Base-by-base conservation (phyloP, 139 green algal genomes). In the Astrephomene gubernaculifera region DNA sequence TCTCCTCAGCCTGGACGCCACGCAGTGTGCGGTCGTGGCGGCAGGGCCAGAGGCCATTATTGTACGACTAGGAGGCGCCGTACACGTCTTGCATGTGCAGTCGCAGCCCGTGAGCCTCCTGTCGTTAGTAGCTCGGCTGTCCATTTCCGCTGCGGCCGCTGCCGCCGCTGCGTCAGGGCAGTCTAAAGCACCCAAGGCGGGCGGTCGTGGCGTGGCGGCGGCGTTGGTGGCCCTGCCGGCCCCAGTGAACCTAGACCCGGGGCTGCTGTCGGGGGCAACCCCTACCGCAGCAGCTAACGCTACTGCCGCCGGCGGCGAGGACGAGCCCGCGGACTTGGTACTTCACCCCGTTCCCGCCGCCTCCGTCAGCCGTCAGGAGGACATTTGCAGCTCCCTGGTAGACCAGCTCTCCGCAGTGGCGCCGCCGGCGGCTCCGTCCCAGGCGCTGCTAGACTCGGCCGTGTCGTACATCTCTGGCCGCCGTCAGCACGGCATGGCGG, bases 321-420 rank as follows among this genome's bases (percentile, higher is more conserved):
- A 84, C 41, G 63, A 29, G 39, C 2, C 25, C 7, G 45, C 39
- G 4, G 79, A 79, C 49, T 27, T 78, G 7, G 45, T 79, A 22
- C 64, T 86, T 24, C 22, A 54, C 45, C 25, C 49, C 8, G 79
- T 86, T 21, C 79, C 79, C 24, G 36, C 65, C 64, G n/a, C 45
- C 49, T 33, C 64, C 35, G 45, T 86, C 79, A 57, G 9, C 35
- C 79, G 67, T 0, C 45, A 22, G 27, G 79, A 78, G 24, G 64
- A 86, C 65, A 86, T 86, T 27, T 84, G 78, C 41, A 67, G 43
- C 64, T 84, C 65, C 43, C 79, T 86, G 25, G 35, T 86, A 12
- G 43, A 74, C 5, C 63, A 74, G 78, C 41, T 84, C 21, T 73
- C 61, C 22, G 60, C 19, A 0, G 43, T 14, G 25, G n/a, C 14